Conservation (phyloP, 208 protist genomes). For the Herpetomonas samuelpessoai region DNA sequence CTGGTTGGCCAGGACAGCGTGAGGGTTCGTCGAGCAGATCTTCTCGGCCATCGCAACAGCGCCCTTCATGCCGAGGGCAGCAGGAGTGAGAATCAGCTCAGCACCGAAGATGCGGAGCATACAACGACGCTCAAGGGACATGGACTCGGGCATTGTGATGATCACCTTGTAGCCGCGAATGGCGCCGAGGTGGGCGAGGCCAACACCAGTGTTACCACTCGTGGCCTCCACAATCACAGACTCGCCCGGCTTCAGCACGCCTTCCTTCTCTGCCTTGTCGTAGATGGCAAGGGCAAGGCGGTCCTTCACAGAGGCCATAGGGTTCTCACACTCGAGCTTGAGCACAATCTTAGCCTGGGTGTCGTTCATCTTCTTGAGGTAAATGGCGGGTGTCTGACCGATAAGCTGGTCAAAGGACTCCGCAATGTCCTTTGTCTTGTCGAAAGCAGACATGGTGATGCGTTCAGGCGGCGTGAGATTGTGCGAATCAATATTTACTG, state of each 20-base stretch:
- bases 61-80: conserved; percentile 87
- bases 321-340: conserved; percentile 87
- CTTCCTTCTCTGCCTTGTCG: conserved; percentile 80
- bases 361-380: conserved; percentile 79
- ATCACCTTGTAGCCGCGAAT: conserved; percentile 85
- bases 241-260: conserved; percentile 74
- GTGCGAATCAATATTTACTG: too few relatives aligned
- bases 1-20: conserved; percentile 81
- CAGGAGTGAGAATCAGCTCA: conserved; percentile 87
- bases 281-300: conserved; percentile 78
- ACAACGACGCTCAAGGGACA: conserved; percentile 86
- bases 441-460: conserved; percentile 26
- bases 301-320: conserved; percentile 87
- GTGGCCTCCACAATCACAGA: conserved; percentile 87
- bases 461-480: background rate
- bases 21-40: conserved; percentile 65
- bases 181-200: conserved; percentile 77
- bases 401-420: conserved; percentile 78
- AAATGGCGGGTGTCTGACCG: conserved; percentile 88
- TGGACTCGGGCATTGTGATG: conserved; percentile 91
- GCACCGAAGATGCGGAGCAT: conserved; percentile 85
- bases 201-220: conserved; percentile 90
- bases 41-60: conserved; percentile 77
- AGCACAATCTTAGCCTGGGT: conserved; percentile 76
- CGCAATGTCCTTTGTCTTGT: conserved; percentile 58